These are phyloP conservation scores for Dentipellis fragilis DNA, from an alignment of 768 basidiomycete genomes.

Conservation along the genomic window DNA sequence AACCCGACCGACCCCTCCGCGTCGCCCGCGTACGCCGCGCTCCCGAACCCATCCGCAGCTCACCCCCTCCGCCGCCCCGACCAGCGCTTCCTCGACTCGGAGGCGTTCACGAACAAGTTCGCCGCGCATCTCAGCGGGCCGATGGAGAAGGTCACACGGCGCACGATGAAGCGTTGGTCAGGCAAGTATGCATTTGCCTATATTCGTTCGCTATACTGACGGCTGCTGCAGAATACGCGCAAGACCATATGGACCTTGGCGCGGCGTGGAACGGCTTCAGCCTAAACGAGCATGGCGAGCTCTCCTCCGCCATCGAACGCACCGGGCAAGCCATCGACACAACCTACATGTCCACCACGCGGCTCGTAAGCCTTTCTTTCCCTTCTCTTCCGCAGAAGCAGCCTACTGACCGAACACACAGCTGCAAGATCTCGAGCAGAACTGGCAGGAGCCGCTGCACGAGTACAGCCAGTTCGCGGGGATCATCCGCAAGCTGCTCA, in stretches of 20 bases:
- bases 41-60: slow-evolving; percentile 83
- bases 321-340: slow-evolving; percentile 94
- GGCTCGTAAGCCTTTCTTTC: slow-evolving; percentile 47
- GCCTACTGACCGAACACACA: slow-evolving; percentile 20
- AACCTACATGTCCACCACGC: slow-evolving; percentile 87
- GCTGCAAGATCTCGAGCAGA: slow-evolving; percentile 91
- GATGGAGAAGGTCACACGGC: slow-evolving; percentile 93
- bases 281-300: slow-evolving; percentile 65
- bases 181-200: slow-evolving; percentile 35
- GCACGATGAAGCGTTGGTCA: slow-evolving; percentile 90
- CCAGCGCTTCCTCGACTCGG: slow-evolving; percentile 92
- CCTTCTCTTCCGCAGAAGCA: background rate
- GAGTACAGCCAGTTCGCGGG: slow-evolving; percentile 92
- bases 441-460: slow-evolving; percentile 91
- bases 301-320: slow-evolving; percentile 87
- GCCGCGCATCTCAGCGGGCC: slow-evolving; percentile 83
- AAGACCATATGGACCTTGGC: slow-evolving; percentile 86
- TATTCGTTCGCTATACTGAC: background rate
- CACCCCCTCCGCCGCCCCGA: slow-evolving; percentile 89
- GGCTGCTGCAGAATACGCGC: slow-evolving; percentile 50
- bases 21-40: slow-evolving; percentile 65
- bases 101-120: slow-evolving; percentile 93
- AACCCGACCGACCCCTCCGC: slow-evolving; percentile 78
- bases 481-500: slow-evolving; percentile 90
- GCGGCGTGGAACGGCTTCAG: slow-evolving; percentile 90